Conservation (phyloP, 2,329 filamentous ascomycete species). For the Pseudopithomyces chartarum region DNA sequence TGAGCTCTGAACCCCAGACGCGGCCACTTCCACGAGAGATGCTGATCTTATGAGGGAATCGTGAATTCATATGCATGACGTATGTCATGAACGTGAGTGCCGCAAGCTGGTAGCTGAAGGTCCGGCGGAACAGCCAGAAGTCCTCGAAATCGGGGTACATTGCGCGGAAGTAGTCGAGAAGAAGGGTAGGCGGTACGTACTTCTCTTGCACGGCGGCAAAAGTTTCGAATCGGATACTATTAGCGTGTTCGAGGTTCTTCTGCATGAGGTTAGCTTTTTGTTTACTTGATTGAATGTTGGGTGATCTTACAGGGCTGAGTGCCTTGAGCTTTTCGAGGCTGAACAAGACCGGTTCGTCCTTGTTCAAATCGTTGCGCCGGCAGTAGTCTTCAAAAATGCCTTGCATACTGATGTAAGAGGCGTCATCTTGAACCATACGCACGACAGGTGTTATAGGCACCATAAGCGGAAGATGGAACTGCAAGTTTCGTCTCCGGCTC, state of each 20-base stretch:
- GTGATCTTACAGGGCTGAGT: conserved; percentile 51
- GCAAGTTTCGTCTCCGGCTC: conserved; percentile 87
- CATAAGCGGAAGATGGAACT: conserved; percentile 96
- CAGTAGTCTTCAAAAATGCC: conserved; percentile 97
- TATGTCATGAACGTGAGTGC: conserved; percentile 98
- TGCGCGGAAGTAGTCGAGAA: conserved; percentile 85
- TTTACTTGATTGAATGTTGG: background rate
- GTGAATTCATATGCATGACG: conserved; percentile 94
- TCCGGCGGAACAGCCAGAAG: conserved; percentile 97
- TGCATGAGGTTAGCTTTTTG: conserved; percentile 43
- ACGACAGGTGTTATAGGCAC: conserved; percentile 94
- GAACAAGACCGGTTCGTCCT: conserved; percentile 93
- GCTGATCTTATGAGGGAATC: conserved; percentile 93
- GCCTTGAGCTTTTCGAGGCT: conserved; percentile 92
- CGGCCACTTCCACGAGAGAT: conserved; percentile 87
- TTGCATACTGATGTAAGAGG: conserved; percentile 91
- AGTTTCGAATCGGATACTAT: conserved; percentile 83
- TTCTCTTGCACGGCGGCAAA: conserved; percentile 93
- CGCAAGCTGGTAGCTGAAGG: conserved; percentile 95
- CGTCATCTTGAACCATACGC: conserved; percentile 92
- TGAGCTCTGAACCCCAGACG: conserved; percentile 94
- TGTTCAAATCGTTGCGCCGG: conserved; percentile 80
- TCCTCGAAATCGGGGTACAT: conserved; percentile 88
- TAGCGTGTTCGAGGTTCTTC: conserved; percentile 71
- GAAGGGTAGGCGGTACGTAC: conserved; percentile 82